phyloP scores from a whole-genome alignment of 306 rosid species.

The Rosa persica region DNA sequence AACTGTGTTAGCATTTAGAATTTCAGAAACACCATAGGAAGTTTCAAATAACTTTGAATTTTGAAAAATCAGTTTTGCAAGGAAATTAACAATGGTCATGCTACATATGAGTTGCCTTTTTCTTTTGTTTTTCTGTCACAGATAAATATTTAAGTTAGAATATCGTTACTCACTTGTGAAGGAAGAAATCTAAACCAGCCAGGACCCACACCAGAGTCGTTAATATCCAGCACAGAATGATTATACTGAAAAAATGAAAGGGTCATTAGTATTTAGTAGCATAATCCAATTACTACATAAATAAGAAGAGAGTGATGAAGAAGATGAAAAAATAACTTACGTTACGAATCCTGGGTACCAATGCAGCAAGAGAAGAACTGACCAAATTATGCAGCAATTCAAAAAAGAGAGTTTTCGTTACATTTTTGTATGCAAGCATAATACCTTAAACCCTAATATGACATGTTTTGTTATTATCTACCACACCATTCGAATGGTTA shows the following conservation, averaged over 20 bases:
- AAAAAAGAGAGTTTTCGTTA: neutral
- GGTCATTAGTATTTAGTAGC: neutral
- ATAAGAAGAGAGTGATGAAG: neutral
- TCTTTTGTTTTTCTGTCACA: neutral
- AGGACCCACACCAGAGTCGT: conserved; percentile 61
- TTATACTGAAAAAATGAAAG: conserved; percentile 39
- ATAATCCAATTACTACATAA: neutral
- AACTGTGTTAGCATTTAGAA: conserved; percentile 33
- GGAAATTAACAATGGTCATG: neutral
- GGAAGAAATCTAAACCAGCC: conserved; percentile 70
- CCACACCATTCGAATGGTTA: too few species aligned
- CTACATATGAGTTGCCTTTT: neutral
- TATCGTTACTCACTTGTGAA: conserved; percentile 50
- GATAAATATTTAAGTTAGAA: neutral
- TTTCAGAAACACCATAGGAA: neutral
- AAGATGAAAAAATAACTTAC: conserved; percentile 38
- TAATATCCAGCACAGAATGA: conserved; percentile 60
- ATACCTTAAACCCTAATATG: neutral
- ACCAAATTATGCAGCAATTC: conserved; percentile 34
- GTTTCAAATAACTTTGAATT: neutral
- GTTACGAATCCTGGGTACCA: conserved; percentile 72
- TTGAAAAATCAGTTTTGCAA: too few species aligned
- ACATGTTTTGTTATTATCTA: neutral
- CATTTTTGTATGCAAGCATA: neutral
- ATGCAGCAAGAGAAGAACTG: conserved; percentile 53